Evolutionary conservation across 306 rosid species (phyloP).

Genomic region (Lathyrus aphaca): DNA sequence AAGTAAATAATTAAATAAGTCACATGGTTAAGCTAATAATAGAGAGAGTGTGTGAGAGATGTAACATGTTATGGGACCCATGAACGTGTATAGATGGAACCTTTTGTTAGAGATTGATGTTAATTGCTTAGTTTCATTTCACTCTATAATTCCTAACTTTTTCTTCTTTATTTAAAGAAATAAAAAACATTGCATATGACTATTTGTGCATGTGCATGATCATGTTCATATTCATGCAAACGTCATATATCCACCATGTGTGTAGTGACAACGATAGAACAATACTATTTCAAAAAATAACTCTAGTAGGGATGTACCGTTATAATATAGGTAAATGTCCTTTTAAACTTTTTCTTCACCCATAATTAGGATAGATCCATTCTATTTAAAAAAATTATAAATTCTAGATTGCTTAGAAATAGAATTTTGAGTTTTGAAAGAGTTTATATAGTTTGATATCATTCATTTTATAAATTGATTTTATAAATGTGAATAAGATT

Average conservation of each 20-base stretch:
- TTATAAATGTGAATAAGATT: too few species aligned
- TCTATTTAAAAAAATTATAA: too few species aligned
- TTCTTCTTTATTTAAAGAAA: neutral
- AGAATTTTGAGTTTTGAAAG: too few species aligned
- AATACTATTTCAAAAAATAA: too few species aligned
- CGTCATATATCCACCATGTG: slow-evolving; percentile 10
- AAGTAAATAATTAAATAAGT: neutral
- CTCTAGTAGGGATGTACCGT: too few species aligned
- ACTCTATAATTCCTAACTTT: slow-evolving; percentile 8
- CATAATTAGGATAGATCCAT: too few species aligned
- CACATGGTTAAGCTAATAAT: slow-evolving; percentile 15
- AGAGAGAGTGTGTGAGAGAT: neutral
- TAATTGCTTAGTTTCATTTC: neutral
- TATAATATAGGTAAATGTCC: too few species aligned
- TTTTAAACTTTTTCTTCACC: too few species aligned
- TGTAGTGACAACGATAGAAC: neutral
- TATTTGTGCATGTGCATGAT: slow-evolving; percentile 34
- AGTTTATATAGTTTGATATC: too few species aligned
- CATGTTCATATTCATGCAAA: neutral
- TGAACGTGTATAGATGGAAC: slow-evolving; percentile 6
- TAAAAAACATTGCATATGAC: neutral
- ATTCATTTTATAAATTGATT: too few species aligned
- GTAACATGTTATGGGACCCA: slow-evolving; percentile 19
- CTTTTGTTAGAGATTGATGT: slow-evolving; percentile 24
- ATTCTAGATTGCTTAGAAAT: too few species aligned